A percentile compares a stretch with the other conserved stretches of the same genome.
These are phyloP conservation scores for Pseudopyricularia cyperi DNA, from an alignment of 2,329 filamentous ascomycete genomes.

Conservation along the genomic window DNA sequence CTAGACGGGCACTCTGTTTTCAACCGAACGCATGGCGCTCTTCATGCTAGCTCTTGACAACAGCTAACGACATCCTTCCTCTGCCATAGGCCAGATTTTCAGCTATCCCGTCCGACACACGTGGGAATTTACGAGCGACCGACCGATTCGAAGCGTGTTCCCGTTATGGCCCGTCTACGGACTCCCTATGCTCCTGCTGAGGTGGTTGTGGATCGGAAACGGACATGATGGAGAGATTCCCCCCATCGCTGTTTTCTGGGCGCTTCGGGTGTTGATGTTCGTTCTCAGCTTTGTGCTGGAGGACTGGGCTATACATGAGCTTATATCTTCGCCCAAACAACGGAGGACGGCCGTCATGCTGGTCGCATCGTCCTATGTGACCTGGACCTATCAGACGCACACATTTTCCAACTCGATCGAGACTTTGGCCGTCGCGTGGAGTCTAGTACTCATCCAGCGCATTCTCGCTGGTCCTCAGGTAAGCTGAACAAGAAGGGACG, in stretches of 20 bases:
- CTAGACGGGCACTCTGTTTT: not conserved
- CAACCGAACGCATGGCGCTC: not conserved
- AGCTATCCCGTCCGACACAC: slow-evolving; percentile 79
- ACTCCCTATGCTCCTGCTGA: slow-evolving; percentile 80
- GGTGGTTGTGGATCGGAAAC: slow-evolving; percentile 84
- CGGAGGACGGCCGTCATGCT: slow-evolving; percentile 67
- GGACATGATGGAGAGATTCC: slow-evolving; percentile 64
- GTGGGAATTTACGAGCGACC: slow-evolving; percentile 87
- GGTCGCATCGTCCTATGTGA: slow-evolving; percentile 92
- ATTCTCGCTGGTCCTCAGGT: slow-evolving; percentile 65
- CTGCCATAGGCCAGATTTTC: slow-evolving; percentile 67
- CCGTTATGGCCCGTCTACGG: slow-evolving; percentile 94
- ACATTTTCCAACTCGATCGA: slow-evolving; percentile 98
- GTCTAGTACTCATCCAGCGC: slow-evolving; percentile 77
- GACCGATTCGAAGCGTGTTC: slow-evolving; percentile 90
- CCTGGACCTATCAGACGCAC: slow-evolving; percentile 97
- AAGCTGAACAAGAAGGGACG: slow-evolving; percentile 15
- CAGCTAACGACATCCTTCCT: not conserved
- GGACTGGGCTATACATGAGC: slow-evolving; percentile 93
- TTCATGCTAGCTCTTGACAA: not conserved
- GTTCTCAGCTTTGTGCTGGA: slow-evolving; percentile 88
- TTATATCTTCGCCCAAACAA: slow-evolving; percentile 62
- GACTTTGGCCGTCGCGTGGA: slow-evolving; percentile 87
- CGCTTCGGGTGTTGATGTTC: slow-evolving; percentile 83
- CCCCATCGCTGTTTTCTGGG: slow-evolving; percentile 82